Evolutionary conservation across 352 stramenopile species (phyloP).

Genomic region (Phytopythium cucurbitacearum): DNA sequence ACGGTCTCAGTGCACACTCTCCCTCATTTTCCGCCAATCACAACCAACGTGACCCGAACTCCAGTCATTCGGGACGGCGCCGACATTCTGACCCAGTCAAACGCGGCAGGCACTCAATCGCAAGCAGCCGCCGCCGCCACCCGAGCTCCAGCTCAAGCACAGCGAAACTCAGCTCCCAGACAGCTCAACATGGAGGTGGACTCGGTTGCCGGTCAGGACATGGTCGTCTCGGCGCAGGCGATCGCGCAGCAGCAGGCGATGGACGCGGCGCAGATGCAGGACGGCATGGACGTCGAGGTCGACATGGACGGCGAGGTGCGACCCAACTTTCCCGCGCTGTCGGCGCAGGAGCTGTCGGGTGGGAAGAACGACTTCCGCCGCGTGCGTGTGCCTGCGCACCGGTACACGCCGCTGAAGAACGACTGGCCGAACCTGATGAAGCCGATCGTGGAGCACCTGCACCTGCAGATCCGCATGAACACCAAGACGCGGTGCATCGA

Average conservation of each 20-base stretch:
- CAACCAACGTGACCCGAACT: slow-evolving; percentile 14
- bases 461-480: slow-evolving; percentile 98
- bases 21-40: slow-evolving; percentile 25
- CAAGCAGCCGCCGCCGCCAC: slow-evolving; percentile 9
- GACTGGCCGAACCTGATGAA: slow-evolving; percentile 99
- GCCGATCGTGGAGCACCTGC: slow-evolving; percentile 98
- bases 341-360: slow-evolving; percentile 61
- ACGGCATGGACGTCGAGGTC: slow-evolving; percentile 58
- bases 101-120: slow-evolving; percentile 3
- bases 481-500: slow-evolving; percentile 98
- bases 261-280: slow-evolving; percentile 40
- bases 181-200: slow-evolving; percentile 56
- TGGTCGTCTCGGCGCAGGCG: slow-evolving; percentile 47
- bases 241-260: slow-evolving; percentile 38
- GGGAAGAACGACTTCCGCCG: slow-evolving; percentile 95
- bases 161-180: slow-evolving; percentile 1
- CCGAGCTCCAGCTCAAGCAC: slow-evolving; percentile 11
- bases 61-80: slow-evolving; percentile 37
- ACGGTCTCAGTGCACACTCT: neutral
- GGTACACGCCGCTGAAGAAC: slow-evolving; percentile 98
- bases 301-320: slow-evolving; percentile 32
- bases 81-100: slow-evolving; percentile 4
- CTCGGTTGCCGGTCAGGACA: slow-evolving; percentile 49
- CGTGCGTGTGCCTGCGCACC: slow-evolving; percentile 94
- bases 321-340: slow-evolving; percentile 76